phyloP scores from a whole-genome alignment of 2,329 filamentous ascomycete species.

The Hymenoscyphus occultus region DNA sequence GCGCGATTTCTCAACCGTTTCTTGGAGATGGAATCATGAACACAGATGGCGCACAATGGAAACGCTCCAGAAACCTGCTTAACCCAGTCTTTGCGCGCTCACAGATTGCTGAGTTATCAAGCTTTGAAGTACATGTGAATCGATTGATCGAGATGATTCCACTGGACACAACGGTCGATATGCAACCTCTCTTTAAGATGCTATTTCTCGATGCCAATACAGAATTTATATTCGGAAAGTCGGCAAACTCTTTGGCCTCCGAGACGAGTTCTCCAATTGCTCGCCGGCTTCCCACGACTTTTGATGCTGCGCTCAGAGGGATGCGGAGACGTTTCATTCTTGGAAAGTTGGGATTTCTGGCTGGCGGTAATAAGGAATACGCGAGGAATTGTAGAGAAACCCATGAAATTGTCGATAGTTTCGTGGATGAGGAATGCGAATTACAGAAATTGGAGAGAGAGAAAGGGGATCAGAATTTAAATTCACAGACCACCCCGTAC shows the following conservation, averaged over 20 bases:
- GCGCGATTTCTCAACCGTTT: constrained; percentile 44
- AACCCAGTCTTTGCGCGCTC: constrained; percentile 51
- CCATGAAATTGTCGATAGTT: constrained; percentile 17
- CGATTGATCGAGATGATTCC: constrained; percentile 56
- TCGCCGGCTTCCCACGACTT: constrained; percentile 11
- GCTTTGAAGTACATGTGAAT: constrained; percentile 57
- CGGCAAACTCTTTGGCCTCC: constrained; percentile 33
- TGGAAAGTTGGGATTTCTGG: constrained; percentile 11
- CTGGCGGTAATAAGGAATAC: constrained; percentile 10
- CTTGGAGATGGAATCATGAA: constrained; percentile 55
- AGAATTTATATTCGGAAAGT: constrained; percentile 21
- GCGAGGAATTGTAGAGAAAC: constrained; percentile 13
- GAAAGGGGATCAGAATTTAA: background rate
- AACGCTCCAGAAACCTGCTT: constrained; percentile 38
- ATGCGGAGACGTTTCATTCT: constrained; percentile 14
- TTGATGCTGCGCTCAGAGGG: constrained; percentile 13
- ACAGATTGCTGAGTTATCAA: constrained; percentile 47
- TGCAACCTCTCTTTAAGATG: constrained; percentile 60
- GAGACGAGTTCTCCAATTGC: constrained; percentile 7
- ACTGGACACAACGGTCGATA: constrained; percentile 49
- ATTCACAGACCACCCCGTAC: background rate
- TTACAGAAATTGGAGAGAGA: background rate
- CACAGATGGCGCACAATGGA: constrained; percentile 25
- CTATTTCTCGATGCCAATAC: constrained; percentile 57
- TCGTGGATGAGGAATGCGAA: constrained; percentile 17